Evolutionary conservation across 2,329 filamentous ascomycete species (phyloP), one percentile per base, ranked within the genome.

Genomic region (Magnaporthales sp.): DNA sequence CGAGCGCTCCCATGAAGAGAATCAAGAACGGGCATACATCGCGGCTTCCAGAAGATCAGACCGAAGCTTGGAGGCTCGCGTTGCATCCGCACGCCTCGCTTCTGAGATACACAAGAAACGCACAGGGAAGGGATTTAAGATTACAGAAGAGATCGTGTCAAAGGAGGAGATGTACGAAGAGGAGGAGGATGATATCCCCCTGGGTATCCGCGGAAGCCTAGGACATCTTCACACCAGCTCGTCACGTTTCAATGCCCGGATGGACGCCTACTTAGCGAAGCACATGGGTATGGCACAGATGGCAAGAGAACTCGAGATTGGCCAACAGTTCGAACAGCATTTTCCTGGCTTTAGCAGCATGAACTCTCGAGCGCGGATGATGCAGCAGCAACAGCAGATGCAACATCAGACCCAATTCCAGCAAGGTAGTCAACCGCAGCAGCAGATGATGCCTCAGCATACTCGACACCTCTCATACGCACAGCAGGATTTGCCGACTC

Each of bases 141-240:
- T 97, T 67, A 93, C 90, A 29, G 90, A 93, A 76, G 86, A 95
- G 73, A 93, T 95, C 77, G 93, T 97, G 13, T 81, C 91, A 71
- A 93, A 92, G 69, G 93, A 97, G 75, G 92, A 96, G 75, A 96
- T 97, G 92, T 97, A 97, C 74, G 93, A 97, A 73, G 93, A 97
- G 76, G 91, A 96, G 73, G 93, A 96, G 66, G 91, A 96, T 71
- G 91, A 93, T 67, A 75, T 91, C 27, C 88, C 89, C 0, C 83
- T 86, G 68, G 86, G 87, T 66, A 91, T 88, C 73, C 83, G 87
- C 51, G 60, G 51, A 22, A 79, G 92, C 32, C 86, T 86, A 15
- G 82, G 86, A 3, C 84, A 89, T 71, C 78, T 91, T 67, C 83
- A 87, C 70, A 89, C 85, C 1, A 80, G 80, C 19, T 87, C 86